phyloP scores from a whole-genome alignment of 164 flowering plant species.

The Magnolia officinalis region DNA sequence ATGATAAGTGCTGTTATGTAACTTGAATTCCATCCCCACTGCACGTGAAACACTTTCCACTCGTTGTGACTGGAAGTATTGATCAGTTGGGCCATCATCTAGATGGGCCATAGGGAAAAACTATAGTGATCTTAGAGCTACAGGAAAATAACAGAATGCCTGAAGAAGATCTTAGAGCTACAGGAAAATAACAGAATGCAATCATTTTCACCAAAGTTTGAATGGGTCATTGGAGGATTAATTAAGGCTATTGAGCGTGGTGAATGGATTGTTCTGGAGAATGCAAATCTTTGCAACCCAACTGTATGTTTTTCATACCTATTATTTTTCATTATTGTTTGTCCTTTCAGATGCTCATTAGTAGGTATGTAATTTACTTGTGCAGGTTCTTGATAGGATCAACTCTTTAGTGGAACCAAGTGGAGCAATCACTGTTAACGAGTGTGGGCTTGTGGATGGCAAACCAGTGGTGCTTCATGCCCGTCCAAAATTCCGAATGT shows the following conservation, averaged over 20 bases:
- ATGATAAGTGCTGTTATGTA: no score
- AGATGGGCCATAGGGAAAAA: no score
- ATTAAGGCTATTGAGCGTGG: conserved; percentile 90
- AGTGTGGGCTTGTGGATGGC: conserved; percentile 88
- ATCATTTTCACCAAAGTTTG: conserved; percentile 67
- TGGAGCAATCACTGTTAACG: conserved; percentile 84
- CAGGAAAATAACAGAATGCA: conserved; percentile 34
- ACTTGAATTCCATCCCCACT: no score
- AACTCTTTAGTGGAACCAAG: conserved; percentile 88
- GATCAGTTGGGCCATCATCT: conserved; percentile 20
- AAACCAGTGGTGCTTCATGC: conserved; percentile 71
- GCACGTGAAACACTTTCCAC: no score
- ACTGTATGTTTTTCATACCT: conserved; percentile 46
- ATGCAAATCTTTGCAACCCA: conserved; percentile 96
- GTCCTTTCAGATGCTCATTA: background rate
- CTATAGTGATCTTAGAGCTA: no score
- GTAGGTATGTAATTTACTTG: background rate
- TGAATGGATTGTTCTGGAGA: conserved; percentile 94
- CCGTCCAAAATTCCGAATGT: conserved; percentile 79
- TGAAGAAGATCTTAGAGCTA: conserved; percentile 43
- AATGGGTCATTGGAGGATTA: conserved; percentile 81
- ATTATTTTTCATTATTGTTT: background rate
- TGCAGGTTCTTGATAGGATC: conserved; percentile 93
- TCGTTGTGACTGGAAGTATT: no score
- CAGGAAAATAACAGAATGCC: conserved; percentile 14